Base-by-base conservation (phyloP, 352 stramenopile genomes). In the Pythium brachiatum region DNA sequence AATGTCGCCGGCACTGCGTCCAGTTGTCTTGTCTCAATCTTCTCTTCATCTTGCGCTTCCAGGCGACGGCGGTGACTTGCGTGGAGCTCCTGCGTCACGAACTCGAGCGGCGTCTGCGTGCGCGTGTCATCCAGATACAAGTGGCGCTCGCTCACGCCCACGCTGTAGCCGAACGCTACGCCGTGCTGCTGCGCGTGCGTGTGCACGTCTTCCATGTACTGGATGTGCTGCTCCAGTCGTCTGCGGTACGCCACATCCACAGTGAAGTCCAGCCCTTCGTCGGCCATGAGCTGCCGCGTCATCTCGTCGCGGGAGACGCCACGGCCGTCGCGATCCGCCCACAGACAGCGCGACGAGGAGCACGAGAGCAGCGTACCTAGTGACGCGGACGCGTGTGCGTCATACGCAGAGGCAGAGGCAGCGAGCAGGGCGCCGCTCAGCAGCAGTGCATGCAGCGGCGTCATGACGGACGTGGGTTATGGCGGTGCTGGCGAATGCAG, bases 141-240 rank as follows among this genome's bases (percentile, higher is more conserved):
- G 62, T 90, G 81, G 8, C 79, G 72, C 18, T 70, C 34, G 55
- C 78, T 89, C 44, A 92, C 76, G 46, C 83, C 83, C 68, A 86
- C 73, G 7, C 64, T 53, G 73, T 88, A 89, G 32, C 75, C 60
- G 36, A 92, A 88, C 20, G 47, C 31, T 48, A 87, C 52, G 18
- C 70, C 71, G 20, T 69, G 58, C 6, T 46, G 27, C 32, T 27
- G 38, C 9, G 83, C 81, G 51, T 80, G 67, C 55, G 54, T 62
- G 44, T 87, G 69, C 43, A 92, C 76, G 57, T 80, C 72, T 60
- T 91, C 76, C 15, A 91, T 58, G 67, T 91, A 88, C 18, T 72
- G 62, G 29, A 88, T 69, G 66, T 87, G 79, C 11, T 59, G 59
- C 47, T 88, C 68, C 38, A 91, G 69, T n/a, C 74, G 75, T 16